Percentiles rank a stretch among this genome's conserved stretches.
phyloP scores from a whole-genome alignment of 2,329 filamentous ascomycete genomes.

The Escovopsis sp. region DNA sequence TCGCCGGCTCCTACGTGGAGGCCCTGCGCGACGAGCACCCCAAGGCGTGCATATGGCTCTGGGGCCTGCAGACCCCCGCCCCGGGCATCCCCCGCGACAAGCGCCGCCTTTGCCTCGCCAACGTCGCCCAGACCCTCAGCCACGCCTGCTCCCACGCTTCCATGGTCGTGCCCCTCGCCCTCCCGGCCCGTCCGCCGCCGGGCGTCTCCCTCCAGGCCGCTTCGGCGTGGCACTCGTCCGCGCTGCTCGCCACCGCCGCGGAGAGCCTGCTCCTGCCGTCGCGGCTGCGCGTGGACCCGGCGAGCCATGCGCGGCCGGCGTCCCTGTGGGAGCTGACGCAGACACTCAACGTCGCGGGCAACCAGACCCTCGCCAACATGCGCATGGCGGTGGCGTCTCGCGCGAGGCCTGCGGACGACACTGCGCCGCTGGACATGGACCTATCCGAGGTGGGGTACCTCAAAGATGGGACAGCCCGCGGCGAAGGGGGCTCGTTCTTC shows the following conservation, averaged over 20 bases:
- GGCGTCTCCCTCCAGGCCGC: constrained; percentile 44
- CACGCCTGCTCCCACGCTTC: constrained; percentile 58
- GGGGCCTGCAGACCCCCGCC: constrained; percentile 57
- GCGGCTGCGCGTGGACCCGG: constrained; percentile 39
- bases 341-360: constrained; percentile 59
- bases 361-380: constrained; percentile 63
- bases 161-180: constrained; percentile 60
- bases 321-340: constrained; percentile 50
- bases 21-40: constrained; percentile 78
- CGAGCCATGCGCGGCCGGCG: constrained; percentile 19
- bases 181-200: constrained; percentile 38
- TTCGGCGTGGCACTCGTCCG: constrained; percentile 70
- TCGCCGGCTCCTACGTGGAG: constrained; percentile 59
- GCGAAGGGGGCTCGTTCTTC: constrained; percentile 10
- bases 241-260: constrained; percentile 58
- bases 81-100: constrained; percentile 38
- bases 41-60: constrained; percentile 75
- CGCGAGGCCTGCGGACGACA: constrained; percentile 14
- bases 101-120: constrained; percentile 45
- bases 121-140: constrained; percentile 58
- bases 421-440: constrained; percentile 15
- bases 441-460: constrained; percentile 16
- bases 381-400: constrained; percentile 43
- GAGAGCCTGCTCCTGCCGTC: constrained; percentile 70
- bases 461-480: not conserved